Evolutionary conservation across 352 stramenopile genomes (phyloP), one percentile per base, ranked within the genome.

Genomic region (Phytopythium aichiense): DNA sequence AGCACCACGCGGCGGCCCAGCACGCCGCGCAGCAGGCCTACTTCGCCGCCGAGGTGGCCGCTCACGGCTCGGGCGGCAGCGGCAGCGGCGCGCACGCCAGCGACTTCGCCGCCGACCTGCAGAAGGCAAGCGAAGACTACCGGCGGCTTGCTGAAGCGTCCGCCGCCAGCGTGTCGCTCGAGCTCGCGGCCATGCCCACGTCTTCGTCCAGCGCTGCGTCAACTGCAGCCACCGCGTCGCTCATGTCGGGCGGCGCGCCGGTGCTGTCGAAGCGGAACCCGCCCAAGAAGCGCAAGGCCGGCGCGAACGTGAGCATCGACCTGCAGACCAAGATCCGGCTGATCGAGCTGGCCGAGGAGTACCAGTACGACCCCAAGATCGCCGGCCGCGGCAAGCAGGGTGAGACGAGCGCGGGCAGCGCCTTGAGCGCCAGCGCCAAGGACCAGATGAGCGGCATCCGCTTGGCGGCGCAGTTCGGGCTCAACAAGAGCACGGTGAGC

Each of bases 241-340:
- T 43, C 13, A 40, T 55, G 30, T 42, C 45, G 18, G 45, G 45
- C 7, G 20, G 30, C 13, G 46, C 25, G 11, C 58, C 60, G 2
- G 15, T 31, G 38, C 8, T 13, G 18, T 18, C 52, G 28, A 40
- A 74, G 64, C 65, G 64, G 43, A 38, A 38, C 18, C 49, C 57
- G n/a, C 37, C 35, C 2, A 83, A 81, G 64, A 92, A 90, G 71
- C 69, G 83, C 61, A 88, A 85, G 51, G 62, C 64, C 18, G 79
- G 79, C 7, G 69, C 76, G 3, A 90, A 88, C 64, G 79, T 81
- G 35, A 91, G 84, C 31, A 87, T 91, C 54, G 84, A 92, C 56
- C 64, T 92, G 40, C 81, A 92, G 75, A 92, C 84, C 58, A 92
- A 92, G 71, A 92, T 92, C 69, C 79, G 81, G 16, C 76, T 92